These are phyloP conservation scores for Primulina eburnea DNA, from an alignment of 257 asterid species.

Conservation along the genomic window DNA sequence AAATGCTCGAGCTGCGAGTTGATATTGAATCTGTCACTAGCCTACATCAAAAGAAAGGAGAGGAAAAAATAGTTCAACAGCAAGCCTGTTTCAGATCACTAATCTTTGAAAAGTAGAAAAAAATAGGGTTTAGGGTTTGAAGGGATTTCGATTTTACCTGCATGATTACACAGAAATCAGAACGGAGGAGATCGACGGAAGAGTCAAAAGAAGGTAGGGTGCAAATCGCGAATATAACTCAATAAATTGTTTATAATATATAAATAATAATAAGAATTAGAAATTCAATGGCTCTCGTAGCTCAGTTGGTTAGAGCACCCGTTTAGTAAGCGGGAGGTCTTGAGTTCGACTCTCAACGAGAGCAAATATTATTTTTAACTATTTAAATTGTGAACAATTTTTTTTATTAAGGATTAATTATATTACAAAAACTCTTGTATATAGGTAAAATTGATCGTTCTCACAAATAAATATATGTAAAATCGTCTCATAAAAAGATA, in stretches of 20 bases:
- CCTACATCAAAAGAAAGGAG: conserved; percentile 44
- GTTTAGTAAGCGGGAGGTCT: conserved; percentile 99
- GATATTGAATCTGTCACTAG: conserved; percentile 93
- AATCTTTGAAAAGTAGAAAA: not conserved
- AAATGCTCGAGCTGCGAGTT: conserved; percentile 96
- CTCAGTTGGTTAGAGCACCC: conserved; percentile 99
- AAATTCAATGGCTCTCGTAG: too few species aligned
- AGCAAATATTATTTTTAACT: conserved; percentile 20
- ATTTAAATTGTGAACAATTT: too few species aligned
- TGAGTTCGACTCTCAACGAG: conserved; percentile 87
- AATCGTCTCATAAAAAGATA: too few species aligned
- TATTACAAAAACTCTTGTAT: too few species aligned
- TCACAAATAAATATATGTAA: too few species aligned
- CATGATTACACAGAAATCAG: not conserved
- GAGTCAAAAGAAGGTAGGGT: too few species aligned
- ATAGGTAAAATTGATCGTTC: too few species aligned
- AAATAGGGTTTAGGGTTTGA: not conserved
- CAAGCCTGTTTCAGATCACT: not conserved
- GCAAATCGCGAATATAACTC: too few species aligned
- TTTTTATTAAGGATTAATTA: too few species aligned
- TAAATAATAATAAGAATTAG: too few species aligned
- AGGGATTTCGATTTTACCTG: not conserved
- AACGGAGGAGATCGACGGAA: not conserved
- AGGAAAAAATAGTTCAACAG: not conserved
- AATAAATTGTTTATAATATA: too few species aligned